phyloP scores from a whole-genome alignment of 1,284 basidiomycete genomes.

The Moniliella sp. region DNA sequence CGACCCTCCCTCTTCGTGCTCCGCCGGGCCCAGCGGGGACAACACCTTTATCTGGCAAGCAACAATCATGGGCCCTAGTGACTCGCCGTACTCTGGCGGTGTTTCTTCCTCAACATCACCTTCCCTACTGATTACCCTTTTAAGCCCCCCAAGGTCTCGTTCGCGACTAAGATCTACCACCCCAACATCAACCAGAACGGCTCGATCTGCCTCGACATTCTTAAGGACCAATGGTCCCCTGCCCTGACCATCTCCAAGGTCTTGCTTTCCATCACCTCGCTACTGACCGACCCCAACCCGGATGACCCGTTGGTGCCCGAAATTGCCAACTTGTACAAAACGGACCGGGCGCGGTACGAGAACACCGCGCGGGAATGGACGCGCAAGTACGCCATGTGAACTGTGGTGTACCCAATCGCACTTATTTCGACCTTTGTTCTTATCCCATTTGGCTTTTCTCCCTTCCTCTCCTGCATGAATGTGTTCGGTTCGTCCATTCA shows the following conservation, averaged over 20 bases:
- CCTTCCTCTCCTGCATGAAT: too few species aligned
- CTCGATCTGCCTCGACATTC: constrained; percentile 86
- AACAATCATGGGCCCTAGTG: constrained; percentile 42
- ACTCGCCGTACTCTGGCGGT: constrained; percentile 83
- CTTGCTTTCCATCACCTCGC: constrained; percentile 79
- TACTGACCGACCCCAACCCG: constrained; percentile 84
- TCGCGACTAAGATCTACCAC: constrained; percentile 98
- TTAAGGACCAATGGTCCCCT: constrained; percentile 89
- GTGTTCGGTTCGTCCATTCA: too few species aligned
- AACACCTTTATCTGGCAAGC: constrained; percentile 35
- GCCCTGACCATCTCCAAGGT: constrained; percentile 94
- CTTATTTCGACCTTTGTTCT: too few species aligned
- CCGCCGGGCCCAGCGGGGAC: constrained; percentile 31
- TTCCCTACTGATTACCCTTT: constrained; percentile 97
- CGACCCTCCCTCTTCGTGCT: constrained; percentile 32
- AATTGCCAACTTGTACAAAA: constrained; percentile 93
- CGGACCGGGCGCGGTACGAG: constrained; percentile 68
- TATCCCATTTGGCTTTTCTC: too few species aligned
- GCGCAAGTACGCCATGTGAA: constrained; percentile 23
- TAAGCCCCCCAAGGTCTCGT: constrained; percentile 92
- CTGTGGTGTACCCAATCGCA: too few species aligned
- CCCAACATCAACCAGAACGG: constrained; percentile 98
- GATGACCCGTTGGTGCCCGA: constrained; percentile 89
- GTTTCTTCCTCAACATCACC: constrained; percentile 94
- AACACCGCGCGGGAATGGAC: constrained; percentile 77